A percentile compares a stretch with the other conserved stretches of the same genome.
These are phyloP conservation scores for Cutaneotrichosporon cutaneum DNA, from an alignment of 1,284 basidiomycete genomes.

Conservation along the genomic window DNA sequence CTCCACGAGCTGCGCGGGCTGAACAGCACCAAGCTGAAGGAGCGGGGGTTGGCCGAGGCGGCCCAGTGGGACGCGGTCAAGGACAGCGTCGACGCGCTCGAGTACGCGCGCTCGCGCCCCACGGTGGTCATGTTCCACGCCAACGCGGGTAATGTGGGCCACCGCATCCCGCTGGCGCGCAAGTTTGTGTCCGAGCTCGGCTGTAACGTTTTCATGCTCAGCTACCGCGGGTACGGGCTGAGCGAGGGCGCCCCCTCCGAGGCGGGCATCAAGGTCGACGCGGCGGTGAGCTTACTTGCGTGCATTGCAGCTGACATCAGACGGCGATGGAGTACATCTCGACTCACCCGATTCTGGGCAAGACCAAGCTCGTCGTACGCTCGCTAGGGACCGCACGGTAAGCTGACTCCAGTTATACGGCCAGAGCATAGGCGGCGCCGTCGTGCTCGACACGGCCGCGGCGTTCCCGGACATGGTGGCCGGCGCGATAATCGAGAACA, in stretches of 20 bases:
- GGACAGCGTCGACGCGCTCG: constrained; percentile 34
- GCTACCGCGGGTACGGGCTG: constrained; percentile 64
- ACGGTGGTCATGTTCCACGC: constrained; percentile 90
- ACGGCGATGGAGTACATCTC: constrained; percentile 71
- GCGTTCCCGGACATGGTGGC: constrained; percentile 69
- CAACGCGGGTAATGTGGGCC: constrained; percentile 66
- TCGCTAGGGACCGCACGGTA: no score
- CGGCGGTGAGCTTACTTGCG: constrained; percentile 60
- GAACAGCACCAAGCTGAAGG: constrained; percentile 27
- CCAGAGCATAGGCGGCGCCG: constrained; percentile 95
- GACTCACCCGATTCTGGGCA: constrained; percentile 65
- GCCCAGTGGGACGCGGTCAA: constrained; percentile 37
- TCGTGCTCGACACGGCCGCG: constrained; percentile 81
- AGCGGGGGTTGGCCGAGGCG: constrained; percentile 28
- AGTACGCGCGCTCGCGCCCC: constrained; percentile 68
- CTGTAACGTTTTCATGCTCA: constrained; percentile 53
- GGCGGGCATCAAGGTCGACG: constrained; percentile 73
- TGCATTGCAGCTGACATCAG: constrained; percentile 34
- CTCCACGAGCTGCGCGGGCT: constrained; percentile 31
- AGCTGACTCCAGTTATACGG: constrained; percentile 64
- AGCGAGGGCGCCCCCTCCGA: constrained; percentile 82
- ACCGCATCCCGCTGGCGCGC: constrained; percentile 83
- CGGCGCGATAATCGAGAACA: constrained; percentile 80
- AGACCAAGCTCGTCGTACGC: constrained; percentile 56
- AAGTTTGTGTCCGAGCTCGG: constrained; percentile 80